Evolutionary conservation across 129 eudicot species (phyloP), one percentile per base, ranked within the genome.

Genomic region (Erigeron canadensis): DNA sequence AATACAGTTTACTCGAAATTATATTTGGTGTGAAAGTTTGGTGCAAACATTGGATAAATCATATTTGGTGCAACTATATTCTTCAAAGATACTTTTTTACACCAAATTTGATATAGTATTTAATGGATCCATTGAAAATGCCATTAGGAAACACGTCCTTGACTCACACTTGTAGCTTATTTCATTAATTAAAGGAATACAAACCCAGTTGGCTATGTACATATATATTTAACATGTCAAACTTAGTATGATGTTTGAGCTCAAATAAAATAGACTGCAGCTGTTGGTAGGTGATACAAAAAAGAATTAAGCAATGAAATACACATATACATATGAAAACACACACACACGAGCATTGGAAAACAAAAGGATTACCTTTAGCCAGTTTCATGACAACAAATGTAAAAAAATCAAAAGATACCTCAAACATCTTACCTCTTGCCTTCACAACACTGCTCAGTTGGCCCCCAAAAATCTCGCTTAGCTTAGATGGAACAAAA

Each of bases 371-470:
- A 6, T 8, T 5, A 6, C 65, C 42, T 10, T 53, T 11, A 15
- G 39, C 54, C 41, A 21, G 23, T 41, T 63, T 64, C 65, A 50
- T 51, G 64, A 15, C n/a, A 10, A 53, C 7, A 64, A 39, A 50
- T 38, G 39, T 37, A 63, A 74, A 18, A 15, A 41, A 74, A 28
- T 9, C 40, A 10, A 72, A 46, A 39, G 37, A 63, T 62, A 50
- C 53, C 62, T 21, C 15, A 65, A 62, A 42, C 22, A 48, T 43
- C 75, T 34, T 64, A 85, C 96, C 92, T 84, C 77, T 84, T 69
- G 92, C 91, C 79, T 89, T 89, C 73, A 89, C 96, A n/a, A 86
- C 92, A 77, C 96, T 89, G 78, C 22, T 72, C 65, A 89, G 74
- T 81, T 84, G 89, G 75, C 92, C 92, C 37, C 92, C 96, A 70